phyloP scores from a whole-genome alignment of 345 rosid genomes.

The Hypericum androsaemum region DNA sequence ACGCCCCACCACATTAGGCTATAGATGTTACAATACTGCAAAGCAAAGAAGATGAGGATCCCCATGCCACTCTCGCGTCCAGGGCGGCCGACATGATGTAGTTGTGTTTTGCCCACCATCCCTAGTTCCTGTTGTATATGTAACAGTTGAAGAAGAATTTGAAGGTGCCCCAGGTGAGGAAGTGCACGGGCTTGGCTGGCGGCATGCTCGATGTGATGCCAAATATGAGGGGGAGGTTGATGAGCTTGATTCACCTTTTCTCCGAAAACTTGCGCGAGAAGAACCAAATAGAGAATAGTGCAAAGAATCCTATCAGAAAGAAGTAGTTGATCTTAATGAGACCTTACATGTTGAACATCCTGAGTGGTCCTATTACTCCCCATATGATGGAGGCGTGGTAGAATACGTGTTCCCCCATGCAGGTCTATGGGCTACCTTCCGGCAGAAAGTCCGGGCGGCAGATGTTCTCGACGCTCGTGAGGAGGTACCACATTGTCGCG shows the following conservation, averaged over 20 bases:
- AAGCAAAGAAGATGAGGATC: conserved; percentile 22
- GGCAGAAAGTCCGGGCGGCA: conserved; percentile 28
- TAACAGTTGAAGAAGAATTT: conserved; percentile 30
- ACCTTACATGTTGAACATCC: conserved; percentile 39
- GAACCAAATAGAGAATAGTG: conserved; percentile 38
- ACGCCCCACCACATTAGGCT: conserved; percentile 59
- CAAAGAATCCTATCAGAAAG: conserved; percentile 40
- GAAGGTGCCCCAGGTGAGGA: conserved; percentile 26
- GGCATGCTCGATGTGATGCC: conserved; percentile 26
- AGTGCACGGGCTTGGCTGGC: conserved; percentile 24
- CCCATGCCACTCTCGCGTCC: conserved; percentile 48
- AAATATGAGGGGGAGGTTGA: conserved; percentile 34
- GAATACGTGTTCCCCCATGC: conserved; percentile 35
- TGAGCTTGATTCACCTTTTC: conserved; percentile 30
- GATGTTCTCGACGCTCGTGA: conserved; percentile 29
- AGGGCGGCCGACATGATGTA: conserved; percentile 41
- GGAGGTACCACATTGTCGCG: conserved; percentile 46
- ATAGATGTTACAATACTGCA: conserved; percentile 24
- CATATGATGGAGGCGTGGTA: conserved; percentile 54
- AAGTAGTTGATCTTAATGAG: conserved; percentile 38
- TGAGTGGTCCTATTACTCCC: conserved; percentile 43
- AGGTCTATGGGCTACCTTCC: conserved; percentile 46
- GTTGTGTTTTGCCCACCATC: conserved; percentile 48
- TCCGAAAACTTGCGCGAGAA: conserved; percentile 26
- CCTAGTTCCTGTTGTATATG: conserved; percentile 24